Evolutionary conservation across 1,284 basidiomycete genomes (phyloP).

Genomic region (Trametes versicolor): DNA sequence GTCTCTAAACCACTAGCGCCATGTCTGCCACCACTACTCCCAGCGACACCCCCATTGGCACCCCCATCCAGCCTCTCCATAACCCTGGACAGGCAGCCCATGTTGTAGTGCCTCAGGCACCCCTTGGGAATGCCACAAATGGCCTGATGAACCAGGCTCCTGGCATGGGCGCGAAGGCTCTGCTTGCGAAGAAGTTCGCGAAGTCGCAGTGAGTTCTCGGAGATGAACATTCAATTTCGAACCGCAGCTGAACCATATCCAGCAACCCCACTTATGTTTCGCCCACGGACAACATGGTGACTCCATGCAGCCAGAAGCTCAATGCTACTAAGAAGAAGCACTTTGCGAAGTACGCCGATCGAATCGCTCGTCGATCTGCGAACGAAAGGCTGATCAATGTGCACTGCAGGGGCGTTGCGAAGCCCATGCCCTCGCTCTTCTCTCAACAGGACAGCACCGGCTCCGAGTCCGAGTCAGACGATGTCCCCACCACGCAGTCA

Average conservation of each 20-base stretch:
- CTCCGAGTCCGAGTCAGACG: slow-evolving; percentile 41
- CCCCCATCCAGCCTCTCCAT: slow-evolving; percentile 82
- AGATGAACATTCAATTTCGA: slow-evolving; percentile 4
- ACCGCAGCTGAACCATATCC: slow-evolving; percentile 18
- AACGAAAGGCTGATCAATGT: slow-evolving; percentile 3
- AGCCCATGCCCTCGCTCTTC: slow-evolving; percentile 69
- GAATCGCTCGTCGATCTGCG: background rate
- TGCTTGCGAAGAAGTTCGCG: slow-evolving; percentile 89
- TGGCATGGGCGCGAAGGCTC: slow-evolving; percentile 88
- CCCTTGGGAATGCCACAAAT: slow-evolving; percentile 73
- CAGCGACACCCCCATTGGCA: slow-evolving; percentile 67
- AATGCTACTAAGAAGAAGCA: slow-evolving; percentile 91
- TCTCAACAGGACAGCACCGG: slow-evolving; percentile 49
- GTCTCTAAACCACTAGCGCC: slow-evolving; percentile 7
- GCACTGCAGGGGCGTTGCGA: slow-evolving; percentile 55
- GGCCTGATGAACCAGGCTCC: slow-evolving; percentile 60
- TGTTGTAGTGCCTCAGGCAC: slow-evolving; percentile 81
- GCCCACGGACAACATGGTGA: slow-evolving; percentile 93
- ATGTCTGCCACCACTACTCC: slow-evolving; percentile 73
- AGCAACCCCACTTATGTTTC: slow-evolving; percentile 88
- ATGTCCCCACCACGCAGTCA: slow-evolving; percentile 47
- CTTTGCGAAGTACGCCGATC: slow-evolving; percentile 77
- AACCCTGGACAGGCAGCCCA: slow-evolving; percentile 84
- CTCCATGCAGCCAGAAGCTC: slow-evolving; percentile 91
- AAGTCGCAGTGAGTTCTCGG: slow-evolving; percentile 75